phyloP scores from a whole-genome alignment of 306 rosid species.

The Cyclanthera cordifolia region DNA sequence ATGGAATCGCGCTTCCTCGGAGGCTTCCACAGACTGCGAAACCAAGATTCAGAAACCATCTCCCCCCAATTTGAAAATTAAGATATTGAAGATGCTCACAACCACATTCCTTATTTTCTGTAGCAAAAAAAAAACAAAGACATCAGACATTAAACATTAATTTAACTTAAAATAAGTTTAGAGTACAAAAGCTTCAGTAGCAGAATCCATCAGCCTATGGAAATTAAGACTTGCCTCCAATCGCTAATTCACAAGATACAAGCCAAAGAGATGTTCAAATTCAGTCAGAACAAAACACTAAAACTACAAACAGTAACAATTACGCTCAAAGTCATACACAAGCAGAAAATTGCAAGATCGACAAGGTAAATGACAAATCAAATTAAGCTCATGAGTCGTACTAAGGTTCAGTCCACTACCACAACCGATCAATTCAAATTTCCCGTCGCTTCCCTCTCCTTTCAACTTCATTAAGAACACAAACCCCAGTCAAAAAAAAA shows the following conservation, averaged over 20 bases:
- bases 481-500: neutral
- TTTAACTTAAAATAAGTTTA: neutral
- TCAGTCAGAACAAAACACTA: neutral
- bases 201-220: neutral
- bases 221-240: neutral
- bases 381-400: neutral
- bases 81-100: conserved; percentile 21
- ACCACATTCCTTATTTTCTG: conserved; percentile 23
- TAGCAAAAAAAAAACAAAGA: conserved; percentile 14
- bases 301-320: neutral
- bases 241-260: neutral
- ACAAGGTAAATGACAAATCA: neutral
- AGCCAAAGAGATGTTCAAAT: neutral
- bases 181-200: neutral
- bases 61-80: conserved; percentile 25
- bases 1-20: conserved; percentile 47
- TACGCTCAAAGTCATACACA: neutral
- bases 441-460: neutral
- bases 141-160: neutral
- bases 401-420: neutral
- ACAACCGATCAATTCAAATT: neutral
- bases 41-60: conserved; percentile 82
- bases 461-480: neutral
- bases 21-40: conserved; percentile 70
- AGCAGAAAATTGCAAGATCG: conserved; percentile 14